phyloP scores from a whole-genome alignment of 208 protist species.

The Phytomonas sp. region DNA sequence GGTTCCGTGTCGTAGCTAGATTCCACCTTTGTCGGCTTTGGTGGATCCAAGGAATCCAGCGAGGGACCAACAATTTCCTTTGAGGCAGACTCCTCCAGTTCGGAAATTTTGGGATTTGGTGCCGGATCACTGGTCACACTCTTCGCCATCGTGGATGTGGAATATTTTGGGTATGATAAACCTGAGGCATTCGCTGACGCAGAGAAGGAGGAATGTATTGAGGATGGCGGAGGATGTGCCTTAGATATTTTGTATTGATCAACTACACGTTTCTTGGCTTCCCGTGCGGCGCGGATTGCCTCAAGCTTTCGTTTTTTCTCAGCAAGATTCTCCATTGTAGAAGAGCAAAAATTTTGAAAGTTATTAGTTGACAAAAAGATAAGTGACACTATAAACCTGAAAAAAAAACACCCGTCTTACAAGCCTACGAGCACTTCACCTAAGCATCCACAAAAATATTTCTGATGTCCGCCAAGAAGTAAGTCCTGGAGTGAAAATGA shows the following conservation, averaged over 20 bases:
- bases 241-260: slow-evolving; percentile 19
- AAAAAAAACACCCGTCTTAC: slow-evolving; percentile 9
- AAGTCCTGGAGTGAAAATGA: not conserved
- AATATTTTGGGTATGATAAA: not conserved
- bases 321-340: slow-evolving; percentile 39
- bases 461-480: not conserved
- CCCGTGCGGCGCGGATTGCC: slow-evolving; percentile 40
- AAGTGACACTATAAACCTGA: not conserved
- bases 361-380: not conserved
- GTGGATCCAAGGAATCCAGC: not conserved
- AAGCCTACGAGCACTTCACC: not conserved
- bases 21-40: not conserved
- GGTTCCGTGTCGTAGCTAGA: not conserved
- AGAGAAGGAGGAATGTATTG: not conserved
- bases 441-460: not conserved
- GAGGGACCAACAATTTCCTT: not conserved
- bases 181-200: not conserved
- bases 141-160: not conserved
- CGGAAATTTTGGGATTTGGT: not conserved
- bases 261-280: slow-evolving; percentile 44
- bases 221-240: not conserved
- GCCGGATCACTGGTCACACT: not conserved
- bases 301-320: slow-evolving; percentile 58
- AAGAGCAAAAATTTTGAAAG: slow-evolving; percentile 3
- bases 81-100: not conserved